Evolutionary conservation across 208 protist genomes (phyloP).

Genomic region (Tritrichomonas foetus): DNA sequence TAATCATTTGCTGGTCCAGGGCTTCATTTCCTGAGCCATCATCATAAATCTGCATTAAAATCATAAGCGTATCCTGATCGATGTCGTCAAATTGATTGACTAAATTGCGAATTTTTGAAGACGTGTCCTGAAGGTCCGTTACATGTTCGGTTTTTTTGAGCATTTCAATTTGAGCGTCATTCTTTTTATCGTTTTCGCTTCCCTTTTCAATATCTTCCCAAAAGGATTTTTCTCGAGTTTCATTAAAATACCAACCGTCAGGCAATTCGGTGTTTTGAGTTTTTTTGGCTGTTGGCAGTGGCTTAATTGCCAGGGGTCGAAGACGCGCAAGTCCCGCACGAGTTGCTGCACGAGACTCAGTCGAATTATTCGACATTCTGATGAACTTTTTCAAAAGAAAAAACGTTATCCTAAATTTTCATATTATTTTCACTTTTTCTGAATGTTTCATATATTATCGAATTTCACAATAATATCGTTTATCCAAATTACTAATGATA

Average conservation of each 20-base stretch:
- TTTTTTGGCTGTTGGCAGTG: no score
- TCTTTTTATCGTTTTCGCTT: neutral
- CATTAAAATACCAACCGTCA: slow-evolving; percentile 18
- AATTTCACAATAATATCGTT: no score
- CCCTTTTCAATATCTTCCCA: neutral
- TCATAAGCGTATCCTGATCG: slow-evolving; percentile 5
- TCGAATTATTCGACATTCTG: no score
- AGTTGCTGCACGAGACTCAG: no score
- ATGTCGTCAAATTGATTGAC: neutral
- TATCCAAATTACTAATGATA: no score
- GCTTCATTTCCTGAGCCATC: neutral
- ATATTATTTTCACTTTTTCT: no score
- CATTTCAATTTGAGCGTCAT: neutral
- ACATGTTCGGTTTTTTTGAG: neutral
- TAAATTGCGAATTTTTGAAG: neutral
- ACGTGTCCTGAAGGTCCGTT: neutral
- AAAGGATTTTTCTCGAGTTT: neutral
- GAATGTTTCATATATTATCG: no score
- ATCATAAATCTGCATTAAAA: neutral
- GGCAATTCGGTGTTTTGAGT: neutral
- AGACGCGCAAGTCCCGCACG: no score
- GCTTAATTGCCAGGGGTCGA: no score
- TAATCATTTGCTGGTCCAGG: neutral
- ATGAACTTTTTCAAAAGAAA: no score
- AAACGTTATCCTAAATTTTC: no score